These are phyloP conservation scores for Lachnum nothofagi DNA, from an alignment of 2,329 filamentous ascomycete species.

Conservation along the genomic window DNA sequence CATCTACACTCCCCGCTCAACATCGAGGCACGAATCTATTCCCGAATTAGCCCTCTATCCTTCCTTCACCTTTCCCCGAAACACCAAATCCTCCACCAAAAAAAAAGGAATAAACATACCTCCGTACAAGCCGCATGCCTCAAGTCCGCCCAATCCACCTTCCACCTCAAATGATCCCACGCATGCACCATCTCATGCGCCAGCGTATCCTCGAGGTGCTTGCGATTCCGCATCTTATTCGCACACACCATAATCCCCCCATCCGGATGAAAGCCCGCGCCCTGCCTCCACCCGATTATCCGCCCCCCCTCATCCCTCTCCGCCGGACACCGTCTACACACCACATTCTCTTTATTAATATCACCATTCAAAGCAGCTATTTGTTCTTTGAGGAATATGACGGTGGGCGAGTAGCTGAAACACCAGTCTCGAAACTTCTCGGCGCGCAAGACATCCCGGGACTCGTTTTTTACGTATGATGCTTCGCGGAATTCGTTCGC, in stretches of 20 bases:
- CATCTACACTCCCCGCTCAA: slow-evolving; percentile 92
- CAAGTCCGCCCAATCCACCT: slow-evolving; percentile 76
- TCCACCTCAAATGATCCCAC: slow-evolving; percentile 87
- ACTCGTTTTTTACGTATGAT: slow-evolving; percentile 70
- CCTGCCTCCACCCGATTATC: slow-evolving; percentile 48
- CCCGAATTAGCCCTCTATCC: slow-evolving; percentile 16
- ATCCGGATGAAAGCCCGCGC: slow-evolving; percentile 78
- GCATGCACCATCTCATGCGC: slow-evolving; percentile 98
- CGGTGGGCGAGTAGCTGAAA: slow-evolving; percentile 75
- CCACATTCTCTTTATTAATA: slow-evolving; percentile 68
- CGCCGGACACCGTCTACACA: slow-evolving; percentile 72
- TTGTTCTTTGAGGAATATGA: slow-evolving; percentile 81
- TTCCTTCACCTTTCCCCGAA: not conserved
- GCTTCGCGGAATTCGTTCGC: slow-evolving; percentile 71
- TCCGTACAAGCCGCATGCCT: slow-evolving; percentile 91
- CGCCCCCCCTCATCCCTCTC: slow-evolving; percentile 42
- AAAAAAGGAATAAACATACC: slow-evolving; percentile 44
- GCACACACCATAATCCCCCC: slow-evolving; percentile 90
- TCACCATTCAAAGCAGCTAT: slow-evolving; percentile 73
- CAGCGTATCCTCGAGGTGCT: slow-evolving; percentile 86
- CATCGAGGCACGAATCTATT: slow-evolving; percentile 83
- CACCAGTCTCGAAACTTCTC: slow-evolving; percentile 80
- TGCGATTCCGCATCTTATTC: slow-evolving; percentile 75
- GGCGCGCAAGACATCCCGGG: slow-evolving; percentile 72
- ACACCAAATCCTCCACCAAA: no score